Evolutionary conservation across 139 green algal species (phyloP).

Genomic region (Coccomyxa sp.): DNA sequence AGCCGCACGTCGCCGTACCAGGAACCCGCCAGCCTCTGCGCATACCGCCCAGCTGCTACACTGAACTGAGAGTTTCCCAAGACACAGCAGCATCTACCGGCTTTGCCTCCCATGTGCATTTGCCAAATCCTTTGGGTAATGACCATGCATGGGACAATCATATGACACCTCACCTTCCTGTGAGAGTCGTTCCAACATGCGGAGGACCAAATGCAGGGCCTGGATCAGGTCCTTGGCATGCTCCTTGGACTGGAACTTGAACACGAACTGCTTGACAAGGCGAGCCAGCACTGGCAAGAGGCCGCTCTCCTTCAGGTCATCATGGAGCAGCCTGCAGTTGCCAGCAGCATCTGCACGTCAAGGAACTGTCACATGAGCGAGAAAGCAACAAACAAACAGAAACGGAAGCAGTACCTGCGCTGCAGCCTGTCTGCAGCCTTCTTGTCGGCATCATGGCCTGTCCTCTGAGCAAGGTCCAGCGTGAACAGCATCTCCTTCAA

Average conservation of each 20-base stretch:
- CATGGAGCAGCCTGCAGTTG: conserved; percentile 53
- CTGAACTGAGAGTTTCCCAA: neutral
- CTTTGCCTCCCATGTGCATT: neutral
- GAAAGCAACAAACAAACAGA: neutral
- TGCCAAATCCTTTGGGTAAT: too few relatives aligned
- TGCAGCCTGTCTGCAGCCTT: conserved; percentile 69
- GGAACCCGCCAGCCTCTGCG: conserved; percentile 32
- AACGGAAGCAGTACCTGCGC: conserved; percentile 23
- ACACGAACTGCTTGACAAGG: conserved; percentile 55
- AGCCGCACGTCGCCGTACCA: conserved; percentile 14
- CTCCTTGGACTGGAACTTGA: conserved; percentile 40
- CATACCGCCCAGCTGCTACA: neutral
- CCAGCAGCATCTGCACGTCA: neutral
- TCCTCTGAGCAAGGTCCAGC: conserved; percentile 59
- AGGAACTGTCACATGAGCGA: neutral
- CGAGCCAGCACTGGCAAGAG: conserved; percentile 64
- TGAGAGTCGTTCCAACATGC: conserved; percentile 56
- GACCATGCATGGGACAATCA: too few relatives aligned
- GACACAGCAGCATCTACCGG: neutral
- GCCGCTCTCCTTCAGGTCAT: conserved; percentile 66
- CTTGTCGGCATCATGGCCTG: conserved; percentile 46
- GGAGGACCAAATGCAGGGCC: conserved; percentile 55
- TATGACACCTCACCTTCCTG: neutral
- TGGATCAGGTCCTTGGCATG: conserved; percentile 59
- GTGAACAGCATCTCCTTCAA: conserved; percentile 76